phyloP scores from a whole-genome alignment of 208 protist genomes.

The Leishmania turanica region DNA sequence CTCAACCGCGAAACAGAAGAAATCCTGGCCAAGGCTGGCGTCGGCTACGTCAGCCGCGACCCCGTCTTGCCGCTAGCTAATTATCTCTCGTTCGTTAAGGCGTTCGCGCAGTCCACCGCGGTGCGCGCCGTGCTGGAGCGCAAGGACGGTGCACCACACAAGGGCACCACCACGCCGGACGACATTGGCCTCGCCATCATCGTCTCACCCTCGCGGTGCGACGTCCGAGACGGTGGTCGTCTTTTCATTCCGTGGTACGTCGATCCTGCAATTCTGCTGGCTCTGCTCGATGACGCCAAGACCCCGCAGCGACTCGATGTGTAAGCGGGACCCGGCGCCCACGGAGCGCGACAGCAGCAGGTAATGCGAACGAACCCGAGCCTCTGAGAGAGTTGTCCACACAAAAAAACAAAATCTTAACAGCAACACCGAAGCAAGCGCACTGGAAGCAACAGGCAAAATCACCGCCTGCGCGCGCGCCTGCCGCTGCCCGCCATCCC shows the following conservation, averaged over 20 bases:
- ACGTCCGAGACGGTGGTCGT: slow-evolving; percentile 77
- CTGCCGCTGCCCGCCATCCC: too few relatives aligned
- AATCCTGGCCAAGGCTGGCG: slow-evolving; percentile 48
- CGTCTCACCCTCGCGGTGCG: slow-evolving; percentile 62
- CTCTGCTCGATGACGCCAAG: slow-evolving; percentile 38
- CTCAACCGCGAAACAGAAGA: slow-evolving; percentile 57
- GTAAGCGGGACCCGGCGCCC: neutral
- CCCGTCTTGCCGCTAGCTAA: slow-evolving; percentile 68
- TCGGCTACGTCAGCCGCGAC: slow-evolving; percentile 77
- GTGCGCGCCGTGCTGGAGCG: slow-evolving; percentile 54
- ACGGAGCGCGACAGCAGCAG: neutral
- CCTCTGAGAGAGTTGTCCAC: neutral
- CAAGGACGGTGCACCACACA: slow-evolving; percentile 5
- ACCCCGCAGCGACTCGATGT: neutral
- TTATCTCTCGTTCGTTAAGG: slow-evolving; percentile 77
- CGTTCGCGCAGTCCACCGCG: slow-evolving; percentile 53
- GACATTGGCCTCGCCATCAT: slow-evolving; percentile 66
- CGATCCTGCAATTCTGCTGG: slow-evolving; percentile 66
- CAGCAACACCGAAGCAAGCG: neutral
- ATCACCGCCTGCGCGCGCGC: too few relatives aligned
- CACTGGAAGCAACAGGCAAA: neutral
- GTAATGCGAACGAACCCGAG: neutral
- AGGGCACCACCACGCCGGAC: slow-evolving; percentile 23
- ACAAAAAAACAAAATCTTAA: neutral
- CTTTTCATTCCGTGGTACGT: slow-evolving; percentile 84